phyloP scores from a whole-genome alignment of 2,329 filamentous ascomycete species.

The Talaromyces verruculosus region DNA sequence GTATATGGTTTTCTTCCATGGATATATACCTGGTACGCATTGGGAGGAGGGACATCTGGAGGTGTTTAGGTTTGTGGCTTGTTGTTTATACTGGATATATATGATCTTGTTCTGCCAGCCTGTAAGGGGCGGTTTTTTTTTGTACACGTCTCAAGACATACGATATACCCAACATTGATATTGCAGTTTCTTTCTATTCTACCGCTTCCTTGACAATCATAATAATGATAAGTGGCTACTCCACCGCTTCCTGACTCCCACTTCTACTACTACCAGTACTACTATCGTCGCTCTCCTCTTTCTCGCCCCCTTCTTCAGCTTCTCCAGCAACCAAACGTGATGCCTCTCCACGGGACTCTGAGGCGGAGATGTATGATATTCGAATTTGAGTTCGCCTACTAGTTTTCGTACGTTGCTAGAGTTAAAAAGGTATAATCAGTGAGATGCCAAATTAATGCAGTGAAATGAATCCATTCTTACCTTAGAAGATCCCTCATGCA shows the following conservation, averaged over 20 bases:
- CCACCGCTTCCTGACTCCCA: background rate
- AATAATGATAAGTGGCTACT: background rate
- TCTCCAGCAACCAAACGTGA: conserved; percentile 1
- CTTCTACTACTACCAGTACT: background rate
- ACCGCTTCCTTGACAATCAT: background rate
- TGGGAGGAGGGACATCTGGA: background rate
- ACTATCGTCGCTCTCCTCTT: background rate
- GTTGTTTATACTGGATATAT: background rate
- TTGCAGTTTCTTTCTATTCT: background rate
- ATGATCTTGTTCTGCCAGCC: background rate
- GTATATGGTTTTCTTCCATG: background rate
- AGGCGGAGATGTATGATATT: conserved; percentile 54
- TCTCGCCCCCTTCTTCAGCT: background rate
- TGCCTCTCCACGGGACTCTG: background rate
- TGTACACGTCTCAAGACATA: background rate
- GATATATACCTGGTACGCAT: background rate
- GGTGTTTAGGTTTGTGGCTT: background rate
- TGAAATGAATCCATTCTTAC: conserved; percentile 23
- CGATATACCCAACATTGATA: conserved; percentile 9
- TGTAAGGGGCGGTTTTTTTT: background rate
- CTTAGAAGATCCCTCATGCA: conserved; percentile 51
- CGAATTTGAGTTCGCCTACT: conserved; percentile 74
- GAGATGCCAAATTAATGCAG: conserved; percentile 15
- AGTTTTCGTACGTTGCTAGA: conserved; percentile 59
- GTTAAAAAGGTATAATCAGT: background rate